Percentiles rank a stretch among this genome's conserved stretches.
These are phyloP conservation scores for Talinum fruticosum DNA, from an alignment of 148 eudicot genomes.

Conservation along the genomic window DNA sequence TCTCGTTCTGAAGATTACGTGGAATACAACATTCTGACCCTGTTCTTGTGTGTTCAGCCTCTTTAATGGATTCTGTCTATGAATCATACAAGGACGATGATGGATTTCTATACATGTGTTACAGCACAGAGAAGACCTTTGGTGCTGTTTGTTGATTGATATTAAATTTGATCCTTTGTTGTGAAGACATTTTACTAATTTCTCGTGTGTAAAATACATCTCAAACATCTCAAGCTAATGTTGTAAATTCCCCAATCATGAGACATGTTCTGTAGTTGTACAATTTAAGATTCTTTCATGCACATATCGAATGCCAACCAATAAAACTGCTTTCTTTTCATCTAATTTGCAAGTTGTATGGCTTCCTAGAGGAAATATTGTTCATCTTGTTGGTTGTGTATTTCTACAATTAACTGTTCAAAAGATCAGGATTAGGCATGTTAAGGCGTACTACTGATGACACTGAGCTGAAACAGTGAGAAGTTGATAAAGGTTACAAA, in stretches of 20 bases:
- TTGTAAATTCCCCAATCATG: slow-evolving; percentile 17
- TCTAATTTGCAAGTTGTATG: neutral
- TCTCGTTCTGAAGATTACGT: neutral
- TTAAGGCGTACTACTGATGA: too few species aligned
- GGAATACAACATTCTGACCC: neutral
- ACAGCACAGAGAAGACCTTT: slow-evolving; percentile 93
- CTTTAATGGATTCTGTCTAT: slow-evolving; percentile 66
- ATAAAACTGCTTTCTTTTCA: neutral
- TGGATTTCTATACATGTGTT: slow-evolving; percentile 90
- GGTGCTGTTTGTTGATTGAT: slow-evolving; percentile 32
- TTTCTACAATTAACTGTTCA: neutral
- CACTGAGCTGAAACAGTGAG: too few species aligned
- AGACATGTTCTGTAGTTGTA: neutral
- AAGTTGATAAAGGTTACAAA: too few species aligned
- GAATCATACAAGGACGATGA: slow-evolving; percentile 87
- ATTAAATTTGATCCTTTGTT: neutral
- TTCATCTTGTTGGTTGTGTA: neutral
- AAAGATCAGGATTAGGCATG: neutral
- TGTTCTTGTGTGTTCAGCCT: slow-evolving; percentile 41
- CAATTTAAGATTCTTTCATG: slow-evolving; percentile 1
- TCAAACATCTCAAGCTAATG: neutral
- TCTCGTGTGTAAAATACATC: slow-evolving; percentile 3
- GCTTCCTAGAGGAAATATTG: too few species aligned
- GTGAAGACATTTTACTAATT: slow-evolving; percentile 1
- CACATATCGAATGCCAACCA: neutral